These are phyloP conservation scores for Debaryomyces sp. DNA, from an alignment of 1,139 yeast genomes.

Conservation along the genomic window DNA sequence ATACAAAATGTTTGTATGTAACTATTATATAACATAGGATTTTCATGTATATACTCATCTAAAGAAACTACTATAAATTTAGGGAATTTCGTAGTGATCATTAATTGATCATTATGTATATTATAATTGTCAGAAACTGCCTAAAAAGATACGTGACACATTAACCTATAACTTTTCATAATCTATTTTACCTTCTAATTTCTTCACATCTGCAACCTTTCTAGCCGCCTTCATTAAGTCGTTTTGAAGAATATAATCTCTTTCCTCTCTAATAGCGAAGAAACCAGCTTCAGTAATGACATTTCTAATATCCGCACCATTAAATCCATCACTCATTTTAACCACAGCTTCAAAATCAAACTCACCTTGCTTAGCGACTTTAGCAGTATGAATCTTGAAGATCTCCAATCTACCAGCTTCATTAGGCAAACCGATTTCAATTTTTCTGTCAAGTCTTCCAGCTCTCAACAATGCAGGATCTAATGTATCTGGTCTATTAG, in stretches of 20 bases:
- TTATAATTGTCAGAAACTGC: background rate
- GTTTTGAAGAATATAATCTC: conserved; percentile 90
- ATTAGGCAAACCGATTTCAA: conserved; percentile 94
- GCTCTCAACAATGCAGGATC: conserved; percentile 99
- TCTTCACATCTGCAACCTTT: conserved; percentile 96
- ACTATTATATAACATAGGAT: conserved; percentile 1
- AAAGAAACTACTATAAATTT: background rate
- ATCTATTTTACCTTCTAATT: conserved; percentile 93
- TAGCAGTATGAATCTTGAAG: conserved; percentile 89
- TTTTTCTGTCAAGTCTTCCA: conserved; percentile 96
- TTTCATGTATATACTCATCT: conserved; percentile 8
- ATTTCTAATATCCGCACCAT: conserved; percentile 98
- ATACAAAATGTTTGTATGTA: background rate
- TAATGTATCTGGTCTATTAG: conserved; percentile 96
- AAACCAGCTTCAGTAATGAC: conserved; percentile 99
- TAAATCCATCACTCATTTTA: conserved; percentile 98
- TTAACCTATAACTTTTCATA: conserved; percentile 73
- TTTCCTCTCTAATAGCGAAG: conserved; percentile 96
- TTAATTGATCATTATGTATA: conserved; percentile 4
- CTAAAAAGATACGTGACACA: background rate
- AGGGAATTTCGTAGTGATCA: background rate
- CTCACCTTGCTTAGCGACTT: conserved; percentile 90
- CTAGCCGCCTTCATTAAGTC: conserved; percentile 98
- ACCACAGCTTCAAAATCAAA: conserved; percentile 97
- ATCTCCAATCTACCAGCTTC: conserved; percentile 95